These are phyloP conservation scores for Penicillium verhagenii DNA, from an alignment of 495 filamentous ascomycete genomes.

Conservation along the genomic window DNA sequence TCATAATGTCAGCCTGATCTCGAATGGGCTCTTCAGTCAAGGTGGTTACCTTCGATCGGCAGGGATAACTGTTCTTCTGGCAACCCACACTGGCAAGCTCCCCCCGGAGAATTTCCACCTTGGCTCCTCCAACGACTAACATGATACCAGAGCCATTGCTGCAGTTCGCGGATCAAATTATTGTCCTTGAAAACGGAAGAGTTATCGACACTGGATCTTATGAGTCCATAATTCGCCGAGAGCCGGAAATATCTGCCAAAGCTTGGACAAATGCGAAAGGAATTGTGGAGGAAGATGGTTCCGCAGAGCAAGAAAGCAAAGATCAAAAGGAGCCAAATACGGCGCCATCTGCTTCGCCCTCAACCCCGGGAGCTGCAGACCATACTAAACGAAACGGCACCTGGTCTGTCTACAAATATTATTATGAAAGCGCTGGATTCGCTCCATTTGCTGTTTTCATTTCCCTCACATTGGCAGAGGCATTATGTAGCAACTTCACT, in stretches of 20 bases:
- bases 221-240: background rate
- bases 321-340: background rate
- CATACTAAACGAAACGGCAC: conserved; percentile 27
- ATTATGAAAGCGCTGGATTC: conserved; percentile 32
- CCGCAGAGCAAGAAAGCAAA: background rate
- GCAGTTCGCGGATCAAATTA: conserved; percentile 2
- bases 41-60: background rate
- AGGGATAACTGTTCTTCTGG: background rate
- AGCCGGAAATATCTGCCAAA: conserved; percentile 1
- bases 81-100: background rate
- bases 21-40: background rate
- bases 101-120: too few relatives aligned
- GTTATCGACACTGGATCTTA: background rate
- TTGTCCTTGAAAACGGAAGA: conserved; percentile 2
- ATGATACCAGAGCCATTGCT: background rate
- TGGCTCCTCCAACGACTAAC: background rate
- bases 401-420: conserved; percentile 49
- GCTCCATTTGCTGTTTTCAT: background rate
- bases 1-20: background rate
- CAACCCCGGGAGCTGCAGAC: background rate
- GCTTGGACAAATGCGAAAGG: background rate
- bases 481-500: background rate
- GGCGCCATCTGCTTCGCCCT: background rate
- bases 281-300: background rate
- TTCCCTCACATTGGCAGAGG: background rate